Conservation (phyloP, 768 basidiomycete genomes). For the Amanita subjunquillea region DNA sequence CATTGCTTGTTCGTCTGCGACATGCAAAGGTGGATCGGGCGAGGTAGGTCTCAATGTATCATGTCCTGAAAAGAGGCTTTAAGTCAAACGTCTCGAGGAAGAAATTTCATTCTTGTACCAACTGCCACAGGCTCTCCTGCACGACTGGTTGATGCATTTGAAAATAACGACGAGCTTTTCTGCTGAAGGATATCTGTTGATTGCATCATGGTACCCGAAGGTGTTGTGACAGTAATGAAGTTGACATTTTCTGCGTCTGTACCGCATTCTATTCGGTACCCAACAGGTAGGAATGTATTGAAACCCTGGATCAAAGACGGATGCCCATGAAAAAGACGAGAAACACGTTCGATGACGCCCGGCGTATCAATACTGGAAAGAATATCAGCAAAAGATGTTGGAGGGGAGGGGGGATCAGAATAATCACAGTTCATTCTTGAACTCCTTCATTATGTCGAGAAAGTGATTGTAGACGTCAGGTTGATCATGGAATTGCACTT, state of each 20-base stretch:
- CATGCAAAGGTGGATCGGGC: conserved; percentile 23
- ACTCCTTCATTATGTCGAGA: conserved; percentile 98
- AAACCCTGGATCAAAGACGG: conserved; percentile 92
- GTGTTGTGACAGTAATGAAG: conserved; percentile 71
- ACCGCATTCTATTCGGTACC: conserved; percentile 86
- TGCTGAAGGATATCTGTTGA: conserved; percentile 38
- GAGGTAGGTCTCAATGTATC: conserved; percentile 11
- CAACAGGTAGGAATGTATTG: conserved; percentile 93
- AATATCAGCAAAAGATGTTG: background rate
- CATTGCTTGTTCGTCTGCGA: conserved; percentile 36
- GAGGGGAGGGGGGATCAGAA: background rate
- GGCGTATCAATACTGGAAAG: conserved; percentile 84
- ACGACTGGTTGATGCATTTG: conserved; percentile 14
- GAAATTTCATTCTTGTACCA: conserved; percentile 2
- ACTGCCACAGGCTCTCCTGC: conserved; percentile 1
- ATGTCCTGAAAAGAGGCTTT: background rate
- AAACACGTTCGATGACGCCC: conserved; percentile 93
- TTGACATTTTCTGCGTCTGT: conserved; percentile 52
- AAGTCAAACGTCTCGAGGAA: background rate
- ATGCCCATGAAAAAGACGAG: conserved; percentile 85
- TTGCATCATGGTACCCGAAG: conserved; percentile 53
- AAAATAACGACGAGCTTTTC: conserved; percentile 27
- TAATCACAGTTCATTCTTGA: conserved; percentile 85
- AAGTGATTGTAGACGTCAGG: conserved; percentile 95
- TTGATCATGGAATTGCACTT: conserved; percentile 80